Conservation (phyloP, 2,329 filamentous ascomycete species). For the Aspergillus pseudonomiae region DNA sequence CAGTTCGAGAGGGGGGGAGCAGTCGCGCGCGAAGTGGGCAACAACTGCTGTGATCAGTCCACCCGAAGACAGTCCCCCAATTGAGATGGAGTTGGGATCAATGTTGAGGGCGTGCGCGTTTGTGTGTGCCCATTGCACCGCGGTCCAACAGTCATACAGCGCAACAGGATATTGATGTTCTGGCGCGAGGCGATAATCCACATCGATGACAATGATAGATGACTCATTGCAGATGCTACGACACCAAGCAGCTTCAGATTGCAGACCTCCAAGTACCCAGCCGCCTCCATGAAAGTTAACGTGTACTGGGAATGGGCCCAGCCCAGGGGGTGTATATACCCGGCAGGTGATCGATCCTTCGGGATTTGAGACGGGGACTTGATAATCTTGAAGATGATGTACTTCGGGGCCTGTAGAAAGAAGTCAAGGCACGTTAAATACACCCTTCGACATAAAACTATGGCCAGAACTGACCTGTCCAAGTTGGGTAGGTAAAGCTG, state of each 20-base stretch:
- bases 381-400: constrained; percentile 18
- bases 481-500: constrained; percentile 35
- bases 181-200: constrained; percentile 7
- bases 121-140: constrained; percentile 3
- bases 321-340: constrained; percentile 1
- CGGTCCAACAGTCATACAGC: constrained; percentile 2
- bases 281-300: constrained; percentile 4
- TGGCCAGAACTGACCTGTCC: constrained; percentile 14
- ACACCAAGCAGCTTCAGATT: constrained; percentile 1
- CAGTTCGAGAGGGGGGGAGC: constrained; percentile 25
- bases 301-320: constrained; percentile 4
- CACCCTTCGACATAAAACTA: background rate
- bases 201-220: constrained; percentile 4
- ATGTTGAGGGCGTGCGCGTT: constrained; percentile 13
- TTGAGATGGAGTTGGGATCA: constrained; percentile 12
- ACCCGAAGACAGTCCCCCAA: constrained; percentile 19
- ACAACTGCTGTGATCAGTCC: constrained; percentile 34
- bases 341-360: constrained; percentile 17
- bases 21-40: constrained; percentile 37
- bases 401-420: constrained; percentile 20
- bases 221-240: constrained; percentile 3
- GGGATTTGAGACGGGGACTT: constrained; percentile 30
- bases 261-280: constrained; percentile 7
- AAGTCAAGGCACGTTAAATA: background rate
- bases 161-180: constrained; percentile 1